Evolutionary conservation across 2,329 filamentous ascomycete genomes (phyloP), one percentile per base, ranked within the genome.

Genomic region (Exserohilum turcica): DNA sequence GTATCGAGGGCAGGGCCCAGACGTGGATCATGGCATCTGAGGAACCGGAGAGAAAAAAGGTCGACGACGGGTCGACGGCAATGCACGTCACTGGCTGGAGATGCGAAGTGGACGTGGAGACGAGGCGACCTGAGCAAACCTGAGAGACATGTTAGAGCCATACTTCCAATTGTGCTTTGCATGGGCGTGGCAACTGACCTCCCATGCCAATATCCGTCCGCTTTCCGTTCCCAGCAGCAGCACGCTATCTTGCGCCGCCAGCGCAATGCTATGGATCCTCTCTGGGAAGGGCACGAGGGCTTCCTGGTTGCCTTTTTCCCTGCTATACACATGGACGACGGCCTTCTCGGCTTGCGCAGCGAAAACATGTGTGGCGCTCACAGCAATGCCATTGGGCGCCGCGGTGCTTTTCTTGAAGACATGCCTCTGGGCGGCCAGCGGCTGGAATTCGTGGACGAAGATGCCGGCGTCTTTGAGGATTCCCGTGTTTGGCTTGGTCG

Each of bases 331-430:
- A 76, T 97, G 91, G 1, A 99, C 84, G 36, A 96, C 90, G 0
- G 92, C 91, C 75, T 96, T 97, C 60, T 92, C 92, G 43, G 89
- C 83, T 74, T 99, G 94, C 3, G 91, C 93, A 3, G 92, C 89
- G 72, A 96, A 99, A 40, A 97, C 82, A 72, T 99, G 94, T 16
- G 87, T 87, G 38, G 84, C 80, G 74, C 84, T 95, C 64, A 92
- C 82, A 27, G 91, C 92, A 49, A 99, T 79, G 64, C 90, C 88
- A 74, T 93, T 90, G 52, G 83, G 79, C 21, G 87, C 82, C n/a
- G 87, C 86, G 13, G 90, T 89, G 79, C 90, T 96, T 78, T 96
- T 97, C 82, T 97, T 97, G 82, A 94, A 92, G 42, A 87, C 84
- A 58, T 86, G 80, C 67, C 88, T 88, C 70, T 92, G 84, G n/a